Evolutionary conservation across 371 early-diverging fungal species (phyloP).

Genomic region (Mucor lusitanicus): DNA sequence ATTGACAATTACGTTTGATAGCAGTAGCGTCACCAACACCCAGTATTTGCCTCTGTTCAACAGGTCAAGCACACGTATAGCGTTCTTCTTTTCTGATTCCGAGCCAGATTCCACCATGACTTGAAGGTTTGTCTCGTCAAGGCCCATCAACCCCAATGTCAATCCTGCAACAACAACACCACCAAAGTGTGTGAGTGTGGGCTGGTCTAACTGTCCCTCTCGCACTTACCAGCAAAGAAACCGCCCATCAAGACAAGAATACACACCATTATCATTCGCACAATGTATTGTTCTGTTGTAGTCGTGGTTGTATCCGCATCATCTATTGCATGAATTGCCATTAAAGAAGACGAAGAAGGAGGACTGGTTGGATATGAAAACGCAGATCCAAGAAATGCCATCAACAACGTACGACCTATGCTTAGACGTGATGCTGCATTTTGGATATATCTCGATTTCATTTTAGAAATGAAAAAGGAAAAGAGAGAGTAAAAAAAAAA

Average conservation of each 20-base stretch:
- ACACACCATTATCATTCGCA: neutral
- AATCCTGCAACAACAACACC: constrained; percentile 58
- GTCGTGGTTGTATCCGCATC: neutral
- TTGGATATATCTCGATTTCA: neutral
- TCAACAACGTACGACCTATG: neutral
- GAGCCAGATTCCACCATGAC: constrained; percentile 70
- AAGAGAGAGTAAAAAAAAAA: neutral
- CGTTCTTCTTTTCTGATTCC: constrained; percentile 63
- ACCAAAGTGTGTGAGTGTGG: no score
- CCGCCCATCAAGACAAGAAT: constrained; percentile 17
- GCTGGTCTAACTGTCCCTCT: no score
- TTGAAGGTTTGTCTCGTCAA: constrained; percentile 68
- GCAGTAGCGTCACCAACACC: constrained; percentile 85
- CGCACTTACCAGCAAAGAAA: constrained; percentile 25
- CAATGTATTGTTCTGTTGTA: neutral
- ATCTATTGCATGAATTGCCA: neutral
- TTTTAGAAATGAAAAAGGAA: neutral
- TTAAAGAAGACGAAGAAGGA: no score
- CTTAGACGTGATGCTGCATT: neutral
- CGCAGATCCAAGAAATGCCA: neutral
- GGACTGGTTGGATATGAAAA: neutral
- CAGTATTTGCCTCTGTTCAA: constrained; percentile 76
- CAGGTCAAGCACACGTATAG: constrained; percentile 67
- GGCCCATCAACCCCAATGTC: constrained; percentile 84
- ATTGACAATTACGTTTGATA: constrained; percentile 92